phyloP scores from a whole-genome alignment of 164 flowering plant species.

The Vitis rotundifolia region DNA sequence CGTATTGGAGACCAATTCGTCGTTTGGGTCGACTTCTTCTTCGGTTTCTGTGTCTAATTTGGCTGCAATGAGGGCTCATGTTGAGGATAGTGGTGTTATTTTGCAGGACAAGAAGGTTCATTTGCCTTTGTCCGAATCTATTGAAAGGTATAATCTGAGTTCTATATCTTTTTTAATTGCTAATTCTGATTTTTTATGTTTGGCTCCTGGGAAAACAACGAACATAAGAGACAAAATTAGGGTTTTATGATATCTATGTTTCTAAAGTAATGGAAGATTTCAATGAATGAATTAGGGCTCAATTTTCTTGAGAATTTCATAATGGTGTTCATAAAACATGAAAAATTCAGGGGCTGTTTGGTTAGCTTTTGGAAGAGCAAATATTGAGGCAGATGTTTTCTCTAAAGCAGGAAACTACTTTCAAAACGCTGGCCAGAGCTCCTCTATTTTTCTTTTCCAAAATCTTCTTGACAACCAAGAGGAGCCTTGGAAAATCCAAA shows the following conservation, averaged over 20 bases:
- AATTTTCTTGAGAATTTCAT: no score
- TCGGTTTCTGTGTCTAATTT: slow-evolving; percentile 42
- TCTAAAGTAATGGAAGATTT: no score
- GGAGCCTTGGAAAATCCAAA: neutral
- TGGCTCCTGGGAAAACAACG: no score
- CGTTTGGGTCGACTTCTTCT: slow-evolving; percentile 56
- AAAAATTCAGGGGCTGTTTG: no score
- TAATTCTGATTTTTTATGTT: neutral
- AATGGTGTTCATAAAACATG: no score
- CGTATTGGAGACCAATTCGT: slow-evolving; percentile 47
- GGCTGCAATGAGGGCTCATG: slow-evolving; percentile 28
- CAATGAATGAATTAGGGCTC: no score
- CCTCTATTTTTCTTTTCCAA: neutral
- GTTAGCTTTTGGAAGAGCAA: no score
- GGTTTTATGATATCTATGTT: no score
- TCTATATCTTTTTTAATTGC: neutral
- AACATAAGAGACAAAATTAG: no score
- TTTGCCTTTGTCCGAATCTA: slow-evolving; percentile 25
- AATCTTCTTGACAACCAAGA: neutral
- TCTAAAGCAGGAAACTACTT: no score
- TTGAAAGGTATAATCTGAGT: slow-evolving; percentile 28
- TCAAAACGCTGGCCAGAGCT: no score
- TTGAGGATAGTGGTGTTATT: slow-evolving; percentile 19
- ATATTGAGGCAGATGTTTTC: no score
- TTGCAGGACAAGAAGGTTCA: slow-evolving; percentile 21